Percentiles rank a stretch among this genome's conserved stretches.
Evolutionary conservation across 2,329 filamentous ascomycete species (phyloP).

Genomic region (Aureobasidium sp.): DNA sequence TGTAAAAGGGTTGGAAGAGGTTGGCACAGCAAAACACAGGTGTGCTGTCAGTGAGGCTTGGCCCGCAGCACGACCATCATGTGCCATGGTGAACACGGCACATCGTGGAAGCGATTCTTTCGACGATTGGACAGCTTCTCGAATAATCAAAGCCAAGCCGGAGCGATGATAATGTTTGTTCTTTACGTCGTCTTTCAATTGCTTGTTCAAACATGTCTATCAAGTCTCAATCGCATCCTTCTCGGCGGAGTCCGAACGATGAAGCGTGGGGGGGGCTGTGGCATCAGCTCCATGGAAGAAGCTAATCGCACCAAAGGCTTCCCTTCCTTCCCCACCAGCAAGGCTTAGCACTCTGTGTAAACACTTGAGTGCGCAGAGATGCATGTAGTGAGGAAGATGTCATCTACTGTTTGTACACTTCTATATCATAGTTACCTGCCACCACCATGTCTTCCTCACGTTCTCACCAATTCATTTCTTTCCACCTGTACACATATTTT

Average conservation of each 20-base stretch:
- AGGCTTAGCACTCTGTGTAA: slow-evolving; percentile 12
- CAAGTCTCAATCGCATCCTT: neutral
- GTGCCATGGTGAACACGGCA: slow-evolving; percentile 13
- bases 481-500: neutral
- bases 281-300: neutral
- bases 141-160: slow-evolving; percentile 1
- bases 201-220: neutral
- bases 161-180: neutral
- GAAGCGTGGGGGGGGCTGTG: neutral
- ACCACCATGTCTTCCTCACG: neutral
- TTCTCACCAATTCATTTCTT: neutral
- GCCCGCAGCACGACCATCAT: slow-evolving; percentile 6
- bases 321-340: slow-evolving; percentile 6
- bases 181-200: slow-evolving; percentile 4
- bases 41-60: slow-evolving; percentile 21
- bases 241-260: neutral
- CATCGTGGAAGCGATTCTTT: neutral
- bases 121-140: slow-evolving; percentile 15
- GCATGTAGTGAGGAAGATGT: slow-evolving; percentile 1
- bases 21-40: slow-evolving; percentile 5
- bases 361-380: slow-evolving; percentile 10
- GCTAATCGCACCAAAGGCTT: neutral
- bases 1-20: neutral
- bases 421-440: slow-evolving; percentile 5
- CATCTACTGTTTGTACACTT: neutral